Base-by-base conservation (phyloP, 192 early-diverging fungal genomes). In the Dissophora ornata region DNA sequence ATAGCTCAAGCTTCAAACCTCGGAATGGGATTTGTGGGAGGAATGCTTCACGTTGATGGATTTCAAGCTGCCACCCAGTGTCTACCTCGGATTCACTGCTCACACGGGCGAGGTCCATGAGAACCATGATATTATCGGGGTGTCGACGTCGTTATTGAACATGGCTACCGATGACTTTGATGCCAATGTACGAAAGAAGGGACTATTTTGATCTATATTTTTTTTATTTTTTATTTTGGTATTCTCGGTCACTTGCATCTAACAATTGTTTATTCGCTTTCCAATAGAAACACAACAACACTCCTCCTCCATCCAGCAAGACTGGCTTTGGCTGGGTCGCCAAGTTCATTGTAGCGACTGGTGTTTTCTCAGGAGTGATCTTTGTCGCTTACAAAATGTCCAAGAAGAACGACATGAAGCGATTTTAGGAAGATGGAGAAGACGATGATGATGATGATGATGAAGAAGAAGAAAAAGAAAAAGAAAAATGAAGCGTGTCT, bases 71-170 rank as follows among this genome's bases (percentile, higher is more conserved):
- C 95, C 96, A 0, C 44, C 74, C n/a, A 58, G 81, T 46, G 80
- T 89, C 38, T 98, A 95, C 80, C 84, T 98, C 47, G 97, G 97
- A 7, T 98, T 98, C 82, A 88, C 93, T 33, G 93, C 96, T 6
- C 83, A 88, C 45, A 99, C 98, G 0, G 98, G 98, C 60, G 97
- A 94, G 57, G 89, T 97, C 40, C 85, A 86, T 51, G 93, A 94
- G 86, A 88, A 85, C 36, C 60, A 77, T 53, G 83, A 85, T 45
- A 85, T 87, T 48, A 79, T 87, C 45, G 62, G 58, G 26, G 83
- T 87, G 16, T 65, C 81, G 5, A 81, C 83, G 28, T 77, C 19
- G 21, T 34, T 67, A 1, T 32, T 83, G 26, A 16, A 36, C 33
- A 66, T 61, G 32, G 36, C 36, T 38, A 6, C 13, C 16, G 56